phyloP scores from a whole-genome alignment of 2,329 filamentous ascomycete species.

The Dryadomyces sulphureus region DNA sequence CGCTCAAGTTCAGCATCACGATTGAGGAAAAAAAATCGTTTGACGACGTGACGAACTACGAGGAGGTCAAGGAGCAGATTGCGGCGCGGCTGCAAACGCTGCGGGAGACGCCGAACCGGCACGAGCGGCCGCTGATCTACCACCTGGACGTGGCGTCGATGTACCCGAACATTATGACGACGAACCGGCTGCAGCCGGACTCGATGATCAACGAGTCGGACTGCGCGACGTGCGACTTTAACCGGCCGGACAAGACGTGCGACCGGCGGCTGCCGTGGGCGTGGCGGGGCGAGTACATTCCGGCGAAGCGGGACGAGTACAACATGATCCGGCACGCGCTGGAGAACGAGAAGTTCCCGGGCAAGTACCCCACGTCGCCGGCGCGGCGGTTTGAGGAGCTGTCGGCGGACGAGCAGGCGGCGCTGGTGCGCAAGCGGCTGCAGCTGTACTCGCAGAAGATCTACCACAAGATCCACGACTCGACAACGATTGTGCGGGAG shows the following conservation, averaged over 20 bases:
- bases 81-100: constrained; percentile 52
- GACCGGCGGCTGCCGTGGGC: constrained; percentile 91
- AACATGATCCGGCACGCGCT: constrained; percentile 94
- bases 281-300: constrained; percentile 94
- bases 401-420: constrained; percentile 65
- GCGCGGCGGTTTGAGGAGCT: constrained; percentile 68
- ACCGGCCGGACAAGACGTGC: constrained; percentile 91
- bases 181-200: constrained; percentile 90
- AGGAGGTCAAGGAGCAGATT: constrained; percentile 76
- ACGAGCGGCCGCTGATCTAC: constrained; percentile 82
- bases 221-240: constrained; percentile 96
- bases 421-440: constrained; percentile 68
- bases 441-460: constrained; percentile 96
- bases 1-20: constrained; percentile 73
- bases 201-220: constrained; percentile 98
- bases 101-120: constrained; percentile 69
- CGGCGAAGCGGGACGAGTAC: constrained; percentile 93
- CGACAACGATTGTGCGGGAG: constrained; percentile 80
- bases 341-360: constrained; percentile 85
- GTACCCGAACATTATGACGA: constrained; percentile 99
- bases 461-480: constrained; percentile 97
- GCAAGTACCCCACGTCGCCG: constrained; percentile 56
- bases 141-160: constrained; percentile 97
- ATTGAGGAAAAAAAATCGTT: constrained; percentile 74
- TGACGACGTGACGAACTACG: constrained; percentile 67